Percentiles rank a stretch among this genome's conserved stretches.
Evolutionary conservation across 768 basidiomycete genomes (phyloP).

Genomic region (Phylloporus arenicola): DNA sequence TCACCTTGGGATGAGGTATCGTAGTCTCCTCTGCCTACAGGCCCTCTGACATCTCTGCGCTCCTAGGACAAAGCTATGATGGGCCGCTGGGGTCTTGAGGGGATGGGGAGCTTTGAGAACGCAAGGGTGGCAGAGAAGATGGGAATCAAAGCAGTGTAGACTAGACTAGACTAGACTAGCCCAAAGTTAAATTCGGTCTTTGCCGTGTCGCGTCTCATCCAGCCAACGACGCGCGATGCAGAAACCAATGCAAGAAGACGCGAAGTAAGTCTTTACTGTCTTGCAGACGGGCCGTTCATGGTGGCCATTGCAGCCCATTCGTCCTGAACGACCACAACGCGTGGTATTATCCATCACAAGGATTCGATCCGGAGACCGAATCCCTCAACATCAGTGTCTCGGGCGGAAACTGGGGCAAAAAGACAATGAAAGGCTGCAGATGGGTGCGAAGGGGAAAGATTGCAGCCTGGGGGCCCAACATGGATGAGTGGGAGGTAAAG

Average conservation of each 20-base stretch:
- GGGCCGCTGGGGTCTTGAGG: conserved; percentile 84
- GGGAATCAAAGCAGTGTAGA: conserved; percentile 4
- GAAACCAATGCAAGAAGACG: conserved; percentile 29
- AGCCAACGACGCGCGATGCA: conserved; percentile 13
- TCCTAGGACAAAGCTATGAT: conserved; percentile 88
- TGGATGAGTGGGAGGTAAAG: conserved; percentile 80
- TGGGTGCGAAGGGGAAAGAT: conserved; percentile 84
- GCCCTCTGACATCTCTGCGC: not conserved
- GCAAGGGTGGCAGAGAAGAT: conserved; percentile 46
- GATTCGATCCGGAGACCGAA: conserved; percentile 59
- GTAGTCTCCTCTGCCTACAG: not conserved
- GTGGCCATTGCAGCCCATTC: conserved; percentile 28
- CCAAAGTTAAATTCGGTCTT: too few species aligned
- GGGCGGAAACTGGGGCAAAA: conserved; percentile 82
- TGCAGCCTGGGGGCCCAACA: conserved; percentile 74
- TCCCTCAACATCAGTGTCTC: conserved; percentile 45
- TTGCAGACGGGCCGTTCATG: conserved; percentile 5
- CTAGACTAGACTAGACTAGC: too few species aligned
- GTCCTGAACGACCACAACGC: conserved; percentile 67
- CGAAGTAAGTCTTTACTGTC: conserved; percentile 20
- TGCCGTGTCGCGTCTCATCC: conserved; percentile 14
- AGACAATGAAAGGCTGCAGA: conserved; percentile 65
- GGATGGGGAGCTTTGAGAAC: conserved; percentile 89
- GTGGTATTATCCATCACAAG: conserved; percentile 84
- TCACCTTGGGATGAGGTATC: conserved; percentile 90